Evolutionary conservation across 331 rosid species (phyloP).

Genomic region (Rhamnella rubrinervis): DNA sequence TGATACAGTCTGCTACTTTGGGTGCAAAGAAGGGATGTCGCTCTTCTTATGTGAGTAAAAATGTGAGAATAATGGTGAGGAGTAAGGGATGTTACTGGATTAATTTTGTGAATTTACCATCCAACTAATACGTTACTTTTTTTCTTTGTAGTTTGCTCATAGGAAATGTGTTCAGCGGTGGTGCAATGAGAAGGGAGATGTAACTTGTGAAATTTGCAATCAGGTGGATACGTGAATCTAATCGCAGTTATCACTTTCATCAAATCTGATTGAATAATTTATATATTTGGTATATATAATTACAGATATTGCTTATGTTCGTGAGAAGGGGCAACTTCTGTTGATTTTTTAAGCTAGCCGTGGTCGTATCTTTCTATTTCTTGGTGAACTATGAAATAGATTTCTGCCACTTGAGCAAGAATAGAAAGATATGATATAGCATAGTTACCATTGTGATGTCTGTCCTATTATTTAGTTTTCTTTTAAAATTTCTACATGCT

Average conservation of each 20-base stretch:
- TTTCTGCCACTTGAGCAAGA: slow-evolving; percentile 1
- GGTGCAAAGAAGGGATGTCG: no score
- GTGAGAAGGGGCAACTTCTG: slow-evolving; percentile 11
- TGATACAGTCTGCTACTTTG: no score
- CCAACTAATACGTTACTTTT: not conserved
- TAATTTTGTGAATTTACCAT: not conserved
- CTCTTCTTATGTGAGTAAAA: no score
- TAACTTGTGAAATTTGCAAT: slow-evolving; percentile 58
- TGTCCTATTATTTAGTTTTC: not conserved
- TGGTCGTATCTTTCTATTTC: not conserved
- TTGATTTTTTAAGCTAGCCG: slow-evolving; percentile 7
- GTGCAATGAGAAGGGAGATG: slow-evolving; percentile 71
- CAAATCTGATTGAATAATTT: not conserved
- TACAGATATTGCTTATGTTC: not conserved
- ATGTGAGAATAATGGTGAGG: no score
- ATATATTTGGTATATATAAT: not conserved
- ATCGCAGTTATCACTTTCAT: not conserved
- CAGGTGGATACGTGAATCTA: slow-evolving; percentile 39
- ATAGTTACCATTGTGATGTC: not conserved
- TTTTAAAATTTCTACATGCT: not conserved
- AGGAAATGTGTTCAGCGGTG: slow-evolving; percentile 61
- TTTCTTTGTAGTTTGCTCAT: slow-evolving; percentile 49
- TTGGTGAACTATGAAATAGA: not conserved
- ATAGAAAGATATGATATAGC: not conserved
- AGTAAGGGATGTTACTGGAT: not conserved